Percentiles rank a stretch among this genome's conserved stretches.
Conservation (phyloP, 148 eudicot genomes). For the Fagopyrum esculentum region DNA sequence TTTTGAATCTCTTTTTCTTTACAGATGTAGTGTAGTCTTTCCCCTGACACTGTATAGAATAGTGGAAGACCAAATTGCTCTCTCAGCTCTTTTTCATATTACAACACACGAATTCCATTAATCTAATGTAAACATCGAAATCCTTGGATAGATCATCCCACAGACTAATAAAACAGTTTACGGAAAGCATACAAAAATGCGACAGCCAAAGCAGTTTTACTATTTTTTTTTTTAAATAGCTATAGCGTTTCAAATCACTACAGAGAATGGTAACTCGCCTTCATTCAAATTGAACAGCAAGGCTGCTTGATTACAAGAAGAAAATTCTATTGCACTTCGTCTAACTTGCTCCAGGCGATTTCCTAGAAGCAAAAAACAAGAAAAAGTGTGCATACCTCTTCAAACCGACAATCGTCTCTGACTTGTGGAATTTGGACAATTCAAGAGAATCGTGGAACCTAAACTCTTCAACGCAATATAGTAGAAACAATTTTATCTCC, state of each 20-base stretch:
- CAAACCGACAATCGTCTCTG: conserved; percentile 8
- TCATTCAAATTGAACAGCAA: not conserved
- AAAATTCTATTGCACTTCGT: not conserved
- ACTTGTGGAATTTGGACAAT: conserved; percentile 8
- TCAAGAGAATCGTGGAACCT: conserved; percentile 8
- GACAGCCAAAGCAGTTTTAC: conserved; percentile 9
- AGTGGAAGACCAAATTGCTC: not conserved
- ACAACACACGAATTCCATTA: conserved; percentile 4
- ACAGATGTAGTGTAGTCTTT: conserved; percentile 7
- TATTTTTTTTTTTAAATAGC: not conserved
- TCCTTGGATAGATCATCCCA: not conserved
- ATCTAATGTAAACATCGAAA: not conserved
- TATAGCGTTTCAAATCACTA: not conserved
- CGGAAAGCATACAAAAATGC: not conserved
- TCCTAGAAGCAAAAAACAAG: not conserved
- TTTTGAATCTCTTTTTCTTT: conserved; percentile 11
- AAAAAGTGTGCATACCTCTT: conserved; percentile 3
- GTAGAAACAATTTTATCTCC: not conserved
- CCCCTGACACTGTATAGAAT: not conserved
- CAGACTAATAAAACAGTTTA: conserved; percentile 1
- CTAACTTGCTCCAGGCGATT: conserved; percentile 3
- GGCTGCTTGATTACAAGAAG: conserved; percentile 2
- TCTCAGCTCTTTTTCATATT: not conserved
- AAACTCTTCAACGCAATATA: not conserved
- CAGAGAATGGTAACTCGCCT: not conserved